A percentile compares a stretch with the other conserved stretches of the same genome.
phyloP scores from a whole-genome alignment of 208 protist species.

The Acanthamoeba castellanii region DNA sequence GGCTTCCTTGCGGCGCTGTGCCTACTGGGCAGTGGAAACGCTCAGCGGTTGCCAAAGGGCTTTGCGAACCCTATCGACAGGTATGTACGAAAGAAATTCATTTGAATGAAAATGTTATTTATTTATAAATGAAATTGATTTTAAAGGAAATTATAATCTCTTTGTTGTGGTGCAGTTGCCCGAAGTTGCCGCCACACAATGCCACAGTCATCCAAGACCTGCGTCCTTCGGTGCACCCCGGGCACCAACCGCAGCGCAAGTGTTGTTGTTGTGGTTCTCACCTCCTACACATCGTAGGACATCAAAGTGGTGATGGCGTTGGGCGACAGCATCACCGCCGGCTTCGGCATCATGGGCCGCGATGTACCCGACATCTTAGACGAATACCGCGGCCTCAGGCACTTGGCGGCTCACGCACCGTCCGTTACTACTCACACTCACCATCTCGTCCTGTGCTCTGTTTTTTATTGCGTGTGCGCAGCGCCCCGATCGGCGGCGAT shows the following conservation, averaged over 20 bases:
- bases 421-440: not conserved
- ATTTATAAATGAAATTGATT: too few relatives aligned
- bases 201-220: constrained; percentile 17
- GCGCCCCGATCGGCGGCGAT: not conserved
- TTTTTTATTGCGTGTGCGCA: not conserved
- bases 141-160: too few relatives aligned
- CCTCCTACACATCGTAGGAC: not conserved
- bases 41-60: too few relatives aligned
- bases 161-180: not conserved
- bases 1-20: too few relatives aligned
- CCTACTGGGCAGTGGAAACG: too few relatives aligned
- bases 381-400: not conserved
- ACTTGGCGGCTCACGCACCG: not conserved
- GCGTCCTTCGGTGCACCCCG: not conserved
- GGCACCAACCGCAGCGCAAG: not conserved
- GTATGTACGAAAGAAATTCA: too few relatives aligned
- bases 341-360: constrained; percentile 9
- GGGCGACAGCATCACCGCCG: constrained; percentile 57
- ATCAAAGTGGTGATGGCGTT: constrained; percentile 52
- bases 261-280: not conserved
- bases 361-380: not conserved
- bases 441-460: not conserved
- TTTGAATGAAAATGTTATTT: too few relatives aligned
- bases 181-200: not conserved
- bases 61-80: too few relatives aligned